Base-by-base conservation (phyloP, 306 rosid species). In the Corylus heterophylla region DNA sequence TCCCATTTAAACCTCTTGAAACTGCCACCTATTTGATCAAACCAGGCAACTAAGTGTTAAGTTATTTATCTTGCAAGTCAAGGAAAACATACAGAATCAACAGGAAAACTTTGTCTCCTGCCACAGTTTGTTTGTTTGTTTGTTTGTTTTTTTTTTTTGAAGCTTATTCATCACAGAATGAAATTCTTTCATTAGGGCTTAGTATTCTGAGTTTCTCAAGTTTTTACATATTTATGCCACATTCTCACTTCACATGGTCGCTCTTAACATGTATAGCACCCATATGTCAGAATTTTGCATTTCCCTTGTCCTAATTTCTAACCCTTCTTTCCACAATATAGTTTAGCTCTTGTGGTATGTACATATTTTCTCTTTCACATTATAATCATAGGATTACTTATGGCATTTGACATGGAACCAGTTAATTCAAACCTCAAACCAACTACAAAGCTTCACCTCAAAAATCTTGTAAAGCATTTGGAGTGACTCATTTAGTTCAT, bases 1-100 rank as follows among this genome's bases (percentile, higher is more conserved):
- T 89, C 70, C 98, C 98, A 54, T 92, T 94, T 74, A 92, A 89
- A 11, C 93, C 98, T 88, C 97, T 90, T 42, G 97, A 94, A 79
- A 94, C 78, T 63, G 96, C 97, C 63, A 94, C 97, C 98, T 92
- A 74, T 47, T 55, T 45, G 62, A 69, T 35, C 31, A 79, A 69
- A 62, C 4, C 72, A 68, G 52, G 48, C 13, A 85, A 44, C 63
- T 25, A 22, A 68, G 51, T 69, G 50, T 63, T 73, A 39, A 54
- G 51, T 67, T 61, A 9, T 35, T 45, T 22, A 54, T 74, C 73
- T 58, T 48, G 79, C 47, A 71, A 39, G 52, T 68, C 25, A 68
- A 42, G 7, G 51, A n/a, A 37, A 39, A 67, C 72, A 17, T 37
- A 67, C 8, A 17, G 72, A 68, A 68, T 42, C n/a, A 39, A 68